Percentiles rank a stretch among this genome's conserved stretches.
Evolutionary conservation across 164 flowering plant genomes (phyloP).

Genomic region (Kalanchoe fedtschenkoi): DNA sequence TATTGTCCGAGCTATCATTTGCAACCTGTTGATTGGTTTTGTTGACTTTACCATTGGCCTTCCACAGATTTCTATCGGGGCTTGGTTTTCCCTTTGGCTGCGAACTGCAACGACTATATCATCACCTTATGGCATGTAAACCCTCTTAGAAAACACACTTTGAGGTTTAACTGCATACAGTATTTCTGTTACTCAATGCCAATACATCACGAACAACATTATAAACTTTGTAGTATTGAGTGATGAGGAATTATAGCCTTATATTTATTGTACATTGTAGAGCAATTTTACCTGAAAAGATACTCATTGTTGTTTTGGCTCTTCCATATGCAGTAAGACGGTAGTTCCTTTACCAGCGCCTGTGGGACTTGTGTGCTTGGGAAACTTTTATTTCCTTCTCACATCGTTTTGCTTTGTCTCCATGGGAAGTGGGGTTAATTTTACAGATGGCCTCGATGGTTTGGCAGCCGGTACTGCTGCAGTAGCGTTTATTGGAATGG

Average conservation of each 20-base stretch:
- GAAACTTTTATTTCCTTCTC: slow-evolving; percentile 46
- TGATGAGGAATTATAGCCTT: background rate
- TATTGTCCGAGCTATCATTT: background rate
- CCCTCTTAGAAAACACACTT: too few species aligned
- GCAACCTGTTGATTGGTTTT: background rate
- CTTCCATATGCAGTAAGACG: slow-evolving; percentile 58
- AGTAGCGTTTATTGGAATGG: slow-evolving; percentile 78
- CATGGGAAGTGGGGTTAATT: slow-evolving; percentile 66
- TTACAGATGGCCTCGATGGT: slow-evolving; percentile 89
- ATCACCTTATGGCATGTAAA: slow-evolving; percentile 94
- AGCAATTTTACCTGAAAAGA: background rate
- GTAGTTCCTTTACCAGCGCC: slow-evolving; percentile 81
- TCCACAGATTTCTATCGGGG: slow-evolving; percentile 63
- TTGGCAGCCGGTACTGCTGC: slow-evolving; percentile 88
- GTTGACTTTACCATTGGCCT: slow-evolving; percentile 10
- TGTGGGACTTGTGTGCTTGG: slow-evolving; percentile 62
- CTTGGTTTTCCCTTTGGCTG: slow-evolving; percentile 70
- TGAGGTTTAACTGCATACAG: too few species aligned
- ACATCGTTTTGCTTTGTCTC: slow-evolving; percentile 69
- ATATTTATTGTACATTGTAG: background rate
- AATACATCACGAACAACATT: background rate
- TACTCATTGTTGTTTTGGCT: background rate
- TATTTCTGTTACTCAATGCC: too few species aligned
- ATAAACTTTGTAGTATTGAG: background rate
- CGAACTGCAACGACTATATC: slow-evolving; percentile 40